phyloP scores from a whole-genome alignment of 768 basidiomycete species.

The Psilocybe azurescens region DNA sequence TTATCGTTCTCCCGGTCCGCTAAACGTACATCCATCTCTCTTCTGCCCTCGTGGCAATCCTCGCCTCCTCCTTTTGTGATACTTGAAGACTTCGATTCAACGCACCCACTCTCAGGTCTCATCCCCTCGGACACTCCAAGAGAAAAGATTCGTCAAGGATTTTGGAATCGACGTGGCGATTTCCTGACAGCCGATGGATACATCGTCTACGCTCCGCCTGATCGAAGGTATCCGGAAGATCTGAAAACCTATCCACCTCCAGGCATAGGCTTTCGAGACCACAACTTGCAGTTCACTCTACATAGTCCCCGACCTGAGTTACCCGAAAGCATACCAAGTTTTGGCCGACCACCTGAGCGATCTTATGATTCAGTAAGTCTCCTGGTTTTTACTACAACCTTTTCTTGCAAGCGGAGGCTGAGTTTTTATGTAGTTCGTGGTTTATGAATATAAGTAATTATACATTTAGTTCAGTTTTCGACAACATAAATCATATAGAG shows the following conservation, averaged over 20 bases:
- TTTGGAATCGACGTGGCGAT: conserved; percentile 1
- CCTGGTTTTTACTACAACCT: too few relatives aligned
- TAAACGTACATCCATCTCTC: too few relatives aligned
- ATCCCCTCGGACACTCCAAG: too few relatives aligned
- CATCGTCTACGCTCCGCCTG: background rate
- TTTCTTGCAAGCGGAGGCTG: background rate
- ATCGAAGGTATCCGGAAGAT: background rate
- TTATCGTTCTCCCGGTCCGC: too few relatives aligned
- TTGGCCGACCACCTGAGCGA: background rate
- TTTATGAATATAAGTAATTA: background rate
- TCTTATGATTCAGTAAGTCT: background rate
- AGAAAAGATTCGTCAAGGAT: background rate
- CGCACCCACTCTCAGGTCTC: too few relatives aligned
- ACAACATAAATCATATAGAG: too few relatives aligned
- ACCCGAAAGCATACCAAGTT: background rate
- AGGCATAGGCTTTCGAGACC: background rate
- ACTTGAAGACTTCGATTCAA: too few relatives aligned
- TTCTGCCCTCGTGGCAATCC: too few relatives aligned
- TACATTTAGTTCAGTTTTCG: too few relatives aligned
- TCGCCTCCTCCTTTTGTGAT: too few relatives aligned
- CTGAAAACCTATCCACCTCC: background rate
- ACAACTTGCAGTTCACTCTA: background rate
- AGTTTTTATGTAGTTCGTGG: background rate
- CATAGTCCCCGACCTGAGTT: background rate
- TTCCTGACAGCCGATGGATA: background rate